A percentile compares a stretch with the other conserved stretches of the same genome.
These are phyloP conservation scores for Paxillus involutus DNA, from an alignment of 768 basidiomycete species.

Conservation along the genomic window DNA sequence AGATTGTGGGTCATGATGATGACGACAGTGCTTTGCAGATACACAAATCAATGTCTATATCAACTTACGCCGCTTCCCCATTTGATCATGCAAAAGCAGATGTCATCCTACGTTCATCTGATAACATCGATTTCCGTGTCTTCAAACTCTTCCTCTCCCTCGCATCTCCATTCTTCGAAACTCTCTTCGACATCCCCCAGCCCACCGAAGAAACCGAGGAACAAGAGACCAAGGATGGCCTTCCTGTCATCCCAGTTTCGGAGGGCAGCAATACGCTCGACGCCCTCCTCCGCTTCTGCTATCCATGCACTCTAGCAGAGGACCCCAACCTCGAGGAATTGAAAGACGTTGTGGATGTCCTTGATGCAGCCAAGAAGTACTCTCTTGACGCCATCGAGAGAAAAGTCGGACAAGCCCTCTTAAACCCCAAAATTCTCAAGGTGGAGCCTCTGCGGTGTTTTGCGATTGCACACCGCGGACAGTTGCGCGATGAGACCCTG, in stretches of 20 bases:
- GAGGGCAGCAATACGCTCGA: conserved; percentile 23
- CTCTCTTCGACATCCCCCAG: conserved; percentile 32
- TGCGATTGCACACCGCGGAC: too few relatives aligned
- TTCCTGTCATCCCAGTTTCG: conserved; percentile 13
- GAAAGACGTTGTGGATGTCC: conserved; percentile 8
- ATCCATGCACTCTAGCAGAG: conserved; percentile 18
- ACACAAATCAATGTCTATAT: too few relatives aligned
- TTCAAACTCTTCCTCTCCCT: too few relatives aligned
- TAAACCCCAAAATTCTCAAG: conserved; percentile 18
- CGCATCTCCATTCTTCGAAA: conserved; percentile 32
- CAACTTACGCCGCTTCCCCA: conserved; percentile 7
- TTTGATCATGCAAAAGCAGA: conserved; percentile 21
- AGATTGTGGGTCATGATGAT: too few relatives aligned
- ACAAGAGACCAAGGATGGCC: conserved; percentile 12
- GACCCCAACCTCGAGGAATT: conserved; percentile 13
- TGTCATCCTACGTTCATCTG: conserved; percentile 24
- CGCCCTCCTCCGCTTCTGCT: conserved; percentile 23
- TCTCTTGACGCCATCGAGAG: conserved; percentile 18
- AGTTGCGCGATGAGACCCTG: too few relatives aligned
- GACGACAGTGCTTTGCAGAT: too few relatives aligned
- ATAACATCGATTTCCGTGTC: conserved; percentile 28
- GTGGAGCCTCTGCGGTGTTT: too few relatives aligned
- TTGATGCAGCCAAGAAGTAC: conserved; percentile 21
- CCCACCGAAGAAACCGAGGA: conserved; percentile 7
- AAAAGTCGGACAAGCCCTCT: conserved; percentile 20